phyloP scores from a whole-genome alignment of 257 asterid genomes.

The Paulownia fortunei region DNA sequence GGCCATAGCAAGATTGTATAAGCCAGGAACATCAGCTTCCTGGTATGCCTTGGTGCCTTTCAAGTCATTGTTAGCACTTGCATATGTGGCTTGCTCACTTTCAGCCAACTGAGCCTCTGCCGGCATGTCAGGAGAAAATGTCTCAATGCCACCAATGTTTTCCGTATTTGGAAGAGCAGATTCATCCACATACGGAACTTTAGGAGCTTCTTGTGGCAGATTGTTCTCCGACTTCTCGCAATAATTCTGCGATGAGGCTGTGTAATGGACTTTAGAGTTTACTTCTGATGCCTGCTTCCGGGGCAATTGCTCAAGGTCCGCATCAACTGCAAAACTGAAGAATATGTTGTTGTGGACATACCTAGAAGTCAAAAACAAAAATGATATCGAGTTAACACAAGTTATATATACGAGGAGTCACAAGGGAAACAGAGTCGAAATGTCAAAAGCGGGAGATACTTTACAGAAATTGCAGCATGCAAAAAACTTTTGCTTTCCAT shows the following conservation, averaged over 20 bases:
- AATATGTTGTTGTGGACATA: slow-evolving; percentile 91
- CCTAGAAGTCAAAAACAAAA: slow-evolving; percentile 47
- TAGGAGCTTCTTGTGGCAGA: slow-evolving; percentile 36
- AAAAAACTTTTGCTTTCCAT: background rate
- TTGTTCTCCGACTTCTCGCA: slow-evolving; percentile 47
- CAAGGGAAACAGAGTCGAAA: slow-evolving; percentile 3
- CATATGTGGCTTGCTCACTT: slow-evolving; percentile 98
- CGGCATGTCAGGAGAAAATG: slow-evolving; percentile 53
- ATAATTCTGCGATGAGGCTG: slow-evolving; percentile 32
- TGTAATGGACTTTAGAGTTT: slow-evolving; percentile 48
- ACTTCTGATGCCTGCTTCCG: slow-evolving; percentile 57
- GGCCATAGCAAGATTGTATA: slow-evolving; percentile 96
- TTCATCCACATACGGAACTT: slow-evolving; percentile 43
- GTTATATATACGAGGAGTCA: background rate
- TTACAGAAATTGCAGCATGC: background rate
- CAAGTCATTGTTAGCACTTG: slow-evolving; percentile 96
- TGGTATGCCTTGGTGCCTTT: slow-evolving; percentile 97
- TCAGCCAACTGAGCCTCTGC: slow-evolving; percentile 81
- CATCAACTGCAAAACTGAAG: slow-evolving; percentile 89
- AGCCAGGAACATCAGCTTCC: slow-evolving; percentile 93
- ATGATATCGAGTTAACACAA: slow-evolving; percentile 2
- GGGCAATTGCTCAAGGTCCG: slow-evolving; percentile 69
- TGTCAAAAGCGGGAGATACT: background rate
- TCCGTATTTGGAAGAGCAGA: slow-evolving; percentile 43
- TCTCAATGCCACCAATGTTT: slow-evolving; percentile 41